Base-by-base conservation (phyloP, 495 filamentous ascomycete genomes). In the Penicillium taxi region DNA sequence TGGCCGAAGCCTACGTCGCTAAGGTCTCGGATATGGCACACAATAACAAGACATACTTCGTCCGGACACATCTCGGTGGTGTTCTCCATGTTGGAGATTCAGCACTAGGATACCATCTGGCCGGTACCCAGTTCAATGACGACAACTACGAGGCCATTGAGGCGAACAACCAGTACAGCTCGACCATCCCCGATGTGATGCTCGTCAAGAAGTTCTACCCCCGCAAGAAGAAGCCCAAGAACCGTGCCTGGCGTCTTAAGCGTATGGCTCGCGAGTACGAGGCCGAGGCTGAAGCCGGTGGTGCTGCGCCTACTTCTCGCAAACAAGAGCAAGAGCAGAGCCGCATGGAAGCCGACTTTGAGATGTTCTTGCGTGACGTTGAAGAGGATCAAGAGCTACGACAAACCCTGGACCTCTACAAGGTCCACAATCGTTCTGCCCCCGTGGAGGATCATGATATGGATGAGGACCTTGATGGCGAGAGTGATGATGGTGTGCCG, bases 171-270 rank as follows among this genome's bases (percentile, higher is more conserved):
- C 67, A 75, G 15, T 84, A 86, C 65, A 61, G 75, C 3, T 81
- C 77, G 7, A 80, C 71, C 3, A 81, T 99, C 26, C 93, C 93
- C 0, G 93, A 96, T 45, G 93, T 96, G 1, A 56, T 96, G 0
- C 74, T 99, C 2, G 86, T 99, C 46, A 95, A 93, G 86, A 99
- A 99, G 57, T 74, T 78, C 70, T 96, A 93, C 60, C 75, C 84
- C 6, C 80, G 86, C 58, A 81, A 81, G 49, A 82, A 86, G 72
- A 86, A 88, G 73, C 84, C 81, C 67, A 86, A 83, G 68, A 74
- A 67, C 50, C 79, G 93, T 26, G 79, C 82, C 63, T 98, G 91
- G 91, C 82, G 82, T 44, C 76, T 98, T 50, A 88, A 84, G 77
- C 86, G 90, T 49, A 93, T 98, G 84, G 76, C 76, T 27, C 78